These are phyloP conservation scores for Talaromyces sp. DNA, from an alignment of 2,329 filamentous ascomycete species.

Conservation along the genomic window DNA sequence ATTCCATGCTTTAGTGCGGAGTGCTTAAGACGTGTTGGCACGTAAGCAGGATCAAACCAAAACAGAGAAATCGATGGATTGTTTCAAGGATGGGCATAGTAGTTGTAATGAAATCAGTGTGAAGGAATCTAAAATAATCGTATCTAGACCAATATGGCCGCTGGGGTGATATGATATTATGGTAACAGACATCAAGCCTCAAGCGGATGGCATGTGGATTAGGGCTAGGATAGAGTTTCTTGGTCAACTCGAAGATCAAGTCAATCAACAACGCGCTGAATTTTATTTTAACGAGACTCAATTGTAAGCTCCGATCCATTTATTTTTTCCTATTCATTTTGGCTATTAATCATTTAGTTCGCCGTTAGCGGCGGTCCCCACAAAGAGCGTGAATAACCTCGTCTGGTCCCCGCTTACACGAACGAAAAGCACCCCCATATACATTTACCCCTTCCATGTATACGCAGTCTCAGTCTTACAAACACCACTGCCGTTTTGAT, in stretches of 20 bases:
- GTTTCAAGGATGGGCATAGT: background rate
- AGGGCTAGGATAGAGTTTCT: background rate
- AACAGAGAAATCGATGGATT: background rate
- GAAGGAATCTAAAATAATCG: background rate
- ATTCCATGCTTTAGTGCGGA: background rate
- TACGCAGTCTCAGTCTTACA: background rate
- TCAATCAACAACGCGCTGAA: background rate
- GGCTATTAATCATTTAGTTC: background rate
- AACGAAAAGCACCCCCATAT: background rate
- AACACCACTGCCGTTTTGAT: background rate
- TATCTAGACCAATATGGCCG: background rate
- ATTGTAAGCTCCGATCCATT: background rate
- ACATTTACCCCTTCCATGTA: background rate
- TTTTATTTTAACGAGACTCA: background rate
- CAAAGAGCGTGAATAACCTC: background rate
- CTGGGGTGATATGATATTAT: background rate
- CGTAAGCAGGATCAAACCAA: background rate
- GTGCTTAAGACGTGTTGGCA: background rate
- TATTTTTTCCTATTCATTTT: background rate
- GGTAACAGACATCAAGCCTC: background rate
- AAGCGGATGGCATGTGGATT: background rate
- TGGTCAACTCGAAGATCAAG: background rate
- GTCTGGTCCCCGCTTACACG: background rate
- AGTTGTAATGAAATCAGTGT: background rate
- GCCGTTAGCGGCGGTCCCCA: background rate